Evolutionary conservation across 179 eudicot species (phyloP), one percentile per base, ranked within the genome.

Genomic region (Beta macrorhiza): DNA sequence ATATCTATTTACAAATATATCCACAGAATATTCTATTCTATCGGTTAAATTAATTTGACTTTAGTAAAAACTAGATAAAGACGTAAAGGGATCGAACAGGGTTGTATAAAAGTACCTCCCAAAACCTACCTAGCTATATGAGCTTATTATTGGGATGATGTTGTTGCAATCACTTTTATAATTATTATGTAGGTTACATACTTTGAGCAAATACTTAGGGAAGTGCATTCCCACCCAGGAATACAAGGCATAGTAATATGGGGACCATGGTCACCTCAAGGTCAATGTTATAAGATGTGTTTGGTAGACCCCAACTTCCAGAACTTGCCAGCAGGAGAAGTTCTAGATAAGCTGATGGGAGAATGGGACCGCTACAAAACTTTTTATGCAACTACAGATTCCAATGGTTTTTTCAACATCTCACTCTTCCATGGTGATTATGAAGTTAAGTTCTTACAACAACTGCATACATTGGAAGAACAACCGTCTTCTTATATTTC

Each of bases 181-280:
- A 16, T 76, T 59, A 17, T 49, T 29, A 32, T 12, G 58, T 86
- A 90, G 93, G 88, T 83, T 42, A 4, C 77, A 4, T 62, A 85
- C 81, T 82, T 88, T 62, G 92, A 91, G 75, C 83, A 86, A 52
- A 74, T 91, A 13, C 59, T 91, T 0, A 84, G 94, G 79, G 97
- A 92, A 78, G 80, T 69, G 1, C 88, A 85, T 49, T 71, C 89
- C 44, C 91, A 91, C 68, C 87, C 88, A 56, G 85, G 72, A 4
- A 81, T 91, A 10, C 42, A 78, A 49, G 97, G 97, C 72, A 84
- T 91, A 51, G 73, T 91, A 37, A n/a, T 92, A 1, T 92, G 94
- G 92, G 67, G 85, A 57, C 88, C 87, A 52, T 85, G 89, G 90
- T 63, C 67, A 11, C 88, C 89, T 10, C 63, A 74, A 29, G 92